phyloP scores from a whole-genome alignment of 2,329 filamentous ascomycete genomes.

The Ceratocystiopsis sp. region DNA sequence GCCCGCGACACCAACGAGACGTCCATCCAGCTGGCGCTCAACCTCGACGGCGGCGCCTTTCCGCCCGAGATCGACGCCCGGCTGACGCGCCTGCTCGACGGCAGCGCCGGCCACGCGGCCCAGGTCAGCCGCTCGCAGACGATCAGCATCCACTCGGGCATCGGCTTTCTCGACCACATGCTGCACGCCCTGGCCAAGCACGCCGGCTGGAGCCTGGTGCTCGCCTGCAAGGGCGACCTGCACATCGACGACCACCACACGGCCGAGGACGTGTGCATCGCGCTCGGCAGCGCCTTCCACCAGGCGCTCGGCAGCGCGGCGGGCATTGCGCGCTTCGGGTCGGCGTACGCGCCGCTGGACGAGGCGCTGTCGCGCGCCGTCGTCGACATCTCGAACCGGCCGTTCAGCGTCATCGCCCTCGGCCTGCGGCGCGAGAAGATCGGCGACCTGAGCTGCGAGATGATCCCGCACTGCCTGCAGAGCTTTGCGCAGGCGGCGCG shows the following conservation, averaged over 20 bases:
- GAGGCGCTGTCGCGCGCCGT: slow-evolving; percentile 89
- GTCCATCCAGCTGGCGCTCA: slow-evolving; percentile 83
- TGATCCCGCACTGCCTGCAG: slow-evolving; percentile 91
- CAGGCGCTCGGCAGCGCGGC: slow-evolving; percentile 58
- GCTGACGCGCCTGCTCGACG: slow-evolving; percentile 29
- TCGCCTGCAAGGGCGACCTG: slow-evolving; percentile 74
- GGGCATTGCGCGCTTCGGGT: slow-evolving; percentile 79
- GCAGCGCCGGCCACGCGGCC: slow-evolving; percentile 51
- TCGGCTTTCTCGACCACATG: slow-evolving; percentile 98
- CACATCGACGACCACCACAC: slow-evolving; percentile 99
- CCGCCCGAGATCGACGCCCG: slow-evolving; percentile 44
- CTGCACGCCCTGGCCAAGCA: slow-evolving; percentile 93
- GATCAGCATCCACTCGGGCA: slow-evolving; percentile 79
- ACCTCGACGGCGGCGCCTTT: slow-evolving; percentile 77
- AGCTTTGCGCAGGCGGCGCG: slow-evolving; percentile 84
- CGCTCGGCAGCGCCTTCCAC: slow-evolving; percentile 74
- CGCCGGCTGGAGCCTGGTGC: slow-evolving; percentile 75
- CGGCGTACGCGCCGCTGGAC: slow-evolving; percentile 83
- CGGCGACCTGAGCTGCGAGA: slow-evolving; percentile 83
- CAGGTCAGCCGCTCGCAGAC: slow-evolving; percentile 72
- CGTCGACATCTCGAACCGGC: slow-evolving; percentile 85
- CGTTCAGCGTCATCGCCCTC: slow-evolving; percentile 68
- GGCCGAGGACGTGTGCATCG: slow-evolving; percentile 86
- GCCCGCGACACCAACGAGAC: slow-evolving; percentile 95
- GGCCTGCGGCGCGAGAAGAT: slow-evolving; percentile 84